Percentiles rank a stretch among this genome's conserved stretches.
Evolutionary conservation across 306 rosid genomes (phyloP).

Genomic region (Dryas drummondii): DNA sequence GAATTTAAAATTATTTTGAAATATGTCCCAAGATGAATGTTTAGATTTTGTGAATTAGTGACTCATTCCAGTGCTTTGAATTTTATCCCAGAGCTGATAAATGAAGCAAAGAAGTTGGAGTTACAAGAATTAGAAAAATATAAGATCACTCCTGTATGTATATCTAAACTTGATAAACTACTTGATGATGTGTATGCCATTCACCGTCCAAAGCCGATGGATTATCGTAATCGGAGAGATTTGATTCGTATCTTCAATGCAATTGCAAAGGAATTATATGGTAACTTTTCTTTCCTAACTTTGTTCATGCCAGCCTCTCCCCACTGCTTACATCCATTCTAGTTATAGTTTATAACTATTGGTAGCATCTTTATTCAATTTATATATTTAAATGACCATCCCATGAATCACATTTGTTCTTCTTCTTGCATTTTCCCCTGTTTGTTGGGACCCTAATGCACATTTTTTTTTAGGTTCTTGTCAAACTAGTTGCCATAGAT

Average conservation of each 20-base stretch:
- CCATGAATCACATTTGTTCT: not conserved
- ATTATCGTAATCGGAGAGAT: constrained; percentile 15
- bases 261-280: constrained; percentile 15
- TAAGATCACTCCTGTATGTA: not conserved
- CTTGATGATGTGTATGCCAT: constrained; percentile 1
- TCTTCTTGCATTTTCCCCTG: not conserved
- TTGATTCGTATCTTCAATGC: constrained; percentile 17
- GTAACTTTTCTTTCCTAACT: not conserved
- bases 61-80: not conserved
- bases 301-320: not conserved
- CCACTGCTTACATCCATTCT: not conserved
- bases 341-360: not conserved
- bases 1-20: not conserved
- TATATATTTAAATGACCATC: too few relatives aligned
- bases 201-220: constrained; percentile 1
- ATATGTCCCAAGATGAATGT: too few relatives aligned
- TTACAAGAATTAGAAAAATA: not conserved
- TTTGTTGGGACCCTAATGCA: not conserved
- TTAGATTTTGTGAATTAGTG: not conserved
- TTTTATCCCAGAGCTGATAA: constrained; percentile 7
- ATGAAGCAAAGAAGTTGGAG: constrained; percentile 13
- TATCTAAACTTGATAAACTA: constrained; percentile 5
- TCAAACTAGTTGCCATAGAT: not conserved
- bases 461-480: not conserved
- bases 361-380: too few relatives aligned